These are phyloP conservation scores for Ceratonia siliqua DNA, from an alignment of 306 rosid genomes.

Conservation along the genomic window DNA sequence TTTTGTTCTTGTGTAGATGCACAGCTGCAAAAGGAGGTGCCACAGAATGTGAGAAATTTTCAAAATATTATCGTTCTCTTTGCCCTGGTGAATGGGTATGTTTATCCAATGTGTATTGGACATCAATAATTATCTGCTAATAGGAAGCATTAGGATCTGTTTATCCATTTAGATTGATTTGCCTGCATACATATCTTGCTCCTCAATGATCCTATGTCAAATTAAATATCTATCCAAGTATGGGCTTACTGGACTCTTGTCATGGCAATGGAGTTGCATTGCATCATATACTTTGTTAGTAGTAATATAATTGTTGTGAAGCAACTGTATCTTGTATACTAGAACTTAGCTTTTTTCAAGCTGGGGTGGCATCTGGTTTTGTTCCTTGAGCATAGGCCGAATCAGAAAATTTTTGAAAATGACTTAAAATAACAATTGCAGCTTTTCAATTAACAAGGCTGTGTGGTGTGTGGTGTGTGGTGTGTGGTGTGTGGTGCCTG, in stretches of 20 bases:
- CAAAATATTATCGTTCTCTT: conserved; percentile 85
- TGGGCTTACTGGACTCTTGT: neutral
- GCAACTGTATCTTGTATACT: neutral
- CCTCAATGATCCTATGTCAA: neutral
- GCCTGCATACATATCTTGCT: neutral
- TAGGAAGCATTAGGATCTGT: neutral
- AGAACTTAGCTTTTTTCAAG: neutral
- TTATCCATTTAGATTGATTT: conserved; percentile 13
- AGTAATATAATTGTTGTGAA: neutral
- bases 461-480: too few species aligned
- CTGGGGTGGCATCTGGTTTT: neutral
- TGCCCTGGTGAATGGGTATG: conserved; percentile 99
- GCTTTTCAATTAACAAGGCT: conserved; percentile 1
- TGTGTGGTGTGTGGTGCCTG: too few species aligned
- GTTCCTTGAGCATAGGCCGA: neutral
- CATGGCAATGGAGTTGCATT: neutral
- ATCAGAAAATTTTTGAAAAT: conserved; percentile 10
- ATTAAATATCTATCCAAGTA: neutral
- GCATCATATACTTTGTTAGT: neutral
- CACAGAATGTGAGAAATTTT: conserved; percentile 85
- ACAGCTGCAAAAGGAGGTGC: conserved; percentile 87
- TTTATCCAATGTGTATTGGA: conserved; percentile 22
- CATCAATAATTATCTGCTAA: conserved; percentile 10
- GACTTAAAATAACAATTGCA: neutral
- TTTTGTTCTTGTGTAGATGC: conserved; percentile 53